Conservation (phyloP, 805 yeast species). For the Alloascoidea africana region DNA sequence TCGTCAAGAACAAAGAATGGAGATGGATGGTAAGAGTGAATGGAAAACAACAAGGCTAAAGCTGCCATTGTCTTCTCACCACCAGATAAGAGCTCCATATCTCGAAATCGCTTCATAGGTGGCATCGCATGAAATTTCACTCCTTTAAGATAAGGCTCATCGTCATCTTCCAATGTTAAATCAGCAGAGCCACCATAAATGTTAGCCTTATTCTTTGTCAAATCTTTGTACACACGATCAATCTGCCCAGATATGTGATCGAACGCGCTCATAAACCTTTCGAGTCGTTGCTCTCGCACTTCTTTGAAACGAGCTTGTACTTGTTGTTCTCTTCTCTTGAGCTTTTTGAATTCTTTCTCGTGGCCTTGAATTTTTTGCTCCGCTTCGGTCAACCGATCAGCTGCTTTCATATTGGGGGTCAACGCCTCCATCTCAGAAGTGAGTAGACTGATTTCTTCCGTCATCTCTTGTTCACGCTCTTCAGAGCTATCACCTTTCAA, state of each 20-base stretch:
- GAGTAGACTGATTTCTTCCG: slow-evolving; percentile 7
- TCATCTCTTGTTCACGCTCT: slow-evolving; percentile 11
- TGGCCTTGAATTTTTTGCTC: slow-evolving; percentile 41
- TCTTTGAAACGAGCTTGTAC: slow-evolving; percentile 40
- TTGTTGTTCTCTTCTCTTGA: slow-evolving; percentile 44
- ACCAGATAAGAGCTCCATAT: slow-evolving; percentile 85
- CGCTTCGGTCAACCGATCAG: slow-evolving; percentile 59
- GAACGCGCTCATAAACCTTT: slow-evolving; percentile 55
- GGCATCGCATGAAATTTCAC: slow-evolving; percentile 91
- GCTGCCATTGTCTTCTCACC: slow-evolving; percentile 98
- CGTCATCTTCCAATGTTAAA: slow-evolving; percentile 73
- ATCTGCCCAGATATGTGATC: slow-evolving; percentile 60
- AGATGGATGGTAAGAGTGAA: slow-evolving; percentile 82
- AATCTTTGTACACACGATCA: slow-evolving; percentile 69
- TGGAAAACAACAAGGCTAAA: slow-evolving; percentile 76
- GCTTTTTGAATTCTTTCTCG: slow-evolving; percentile 47
- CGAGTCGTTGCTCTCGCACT: slow-evolving; percentile 43
- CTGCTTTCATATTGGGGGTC: slow-evolving; percentile 74
- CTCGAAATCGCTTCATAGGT: slow-evolving; percentile 84
- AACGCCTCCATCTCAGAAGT: slow-evolving; percentile 28
- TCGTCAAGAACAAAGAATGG: slow-evolving; percentile 95
- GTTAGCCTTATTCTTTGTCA: slow-evolving; percentile 56
- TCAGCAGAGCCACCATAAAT: slow-evolving; percentile 92
- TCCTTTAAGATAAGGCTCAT: slow-evolving; percentile 77
- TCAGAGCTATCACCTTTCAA: slow-evolving; percentile 6